Evolutionary conservation across 345 rosid genomes (phyloP).

Genomic region (Citrus medica): DNA sequence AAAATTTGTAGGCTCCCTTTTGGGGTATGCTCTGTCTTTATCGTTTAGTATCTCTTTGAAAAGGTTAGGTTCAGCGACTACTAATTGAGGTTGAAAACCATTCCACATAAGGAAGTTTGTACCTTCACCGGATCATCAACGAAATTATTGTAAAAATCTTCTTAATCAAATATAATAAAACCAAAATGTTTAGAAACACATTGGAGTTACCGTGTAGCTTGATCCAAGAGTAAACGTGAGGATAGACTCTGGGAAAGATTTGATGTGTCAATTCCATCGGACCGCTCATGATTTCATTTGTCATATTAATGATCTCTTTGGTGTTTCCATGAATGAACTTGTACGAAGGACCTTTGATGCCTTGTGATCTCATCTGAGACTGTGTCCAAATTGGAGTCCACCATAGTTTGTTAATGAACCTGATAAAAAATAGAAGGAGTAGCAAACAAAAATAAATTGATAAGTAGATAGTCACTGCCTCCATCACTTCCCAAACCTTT

Average conservation of each 20-base stretch:
- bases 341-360: constrained; percentile 39
- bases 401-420: constrained; percentile 22
- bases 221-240: constrained; percentile 27
- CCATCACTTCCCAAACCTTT: constrained; percentile 1
- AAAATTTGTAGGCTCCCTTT: neutral
- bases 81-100: too few species aligned
- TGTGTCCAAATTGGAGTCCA: constrained; percentile 24
- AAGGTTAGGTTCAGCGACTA: too few species aligned
- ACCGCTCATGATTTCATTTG: neutral
- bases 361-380: constrained; percentile 18
- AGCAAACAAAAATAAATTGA: constrained; percentile 3
- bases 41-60: constrained; percentile 31
- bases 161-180: too few species aligned
- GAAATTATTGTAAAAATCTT: too few species aligned
- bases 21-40: constrained; percentile 24
- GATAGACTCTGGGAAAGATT: constrained; percentile 23
- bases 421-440: constrained; percentile 12
- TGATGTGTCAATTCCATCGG: constrained; percentile 28
- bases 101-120: too few species aligned
- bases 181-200: too few species aligned
- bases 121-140: too few species aligned
- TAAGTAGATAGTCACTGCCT: neutral
- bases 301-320: constrained; percentile 24
- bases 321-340: constrained; percentile 38
- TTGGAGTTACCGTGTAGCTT: constrained; percentile 19